These are phyloP conservation scores for Ascochyta viciae-villosae DNA, from an alignment of 2,329 filamentous ascomycete genomes.

Conservation along the genomic window DNA sequence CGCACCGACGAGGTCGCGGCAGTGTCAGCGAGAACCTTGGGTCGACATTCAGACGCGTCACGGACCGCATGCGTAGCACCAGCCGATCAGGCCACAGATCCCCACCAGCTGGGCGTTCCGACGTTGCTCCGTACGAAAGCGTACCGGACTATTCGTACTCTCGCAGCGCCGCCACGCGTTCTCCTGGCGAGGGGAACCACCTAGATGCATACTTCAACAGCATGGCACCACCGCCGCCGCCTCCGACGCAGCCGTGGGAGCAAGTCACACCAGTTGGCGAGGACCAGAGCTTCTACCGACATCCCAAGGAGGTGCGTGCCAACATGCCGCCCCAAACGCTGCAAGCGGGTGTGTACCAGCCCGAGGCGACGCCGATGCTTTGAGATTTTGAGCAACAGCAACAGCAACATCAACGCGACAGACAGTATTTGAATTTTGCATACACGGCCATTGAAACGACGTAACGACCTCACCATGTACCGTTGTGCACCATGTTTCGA, in stretches of 20 bases:
- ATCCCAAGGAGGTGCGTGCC: slow-evolving; percentile 57
- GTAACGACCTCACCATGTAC: slow-evolving; percentile 35
- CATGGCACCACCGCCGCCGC: slow-evolving; percentile 47
- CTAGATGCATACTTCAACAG: slow-evolving; percentile 39
- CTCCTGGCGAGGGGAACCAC: slow-evolving; percentile 37
- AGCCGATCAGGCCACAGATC: slow-evolving; percentile 61
- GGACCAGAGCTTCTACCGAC: slow-evolving; percentile 42
- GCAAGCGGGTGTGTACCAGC: slow-evolving; percentile 52
- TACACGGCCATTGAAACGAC: slow-evolving; percentile 34
- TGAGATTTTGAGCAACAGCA: slow-evolving; percentile 19
- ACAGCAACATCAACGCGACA: too few relatives aligned
- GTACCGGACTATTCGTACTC: slow-evolving; percentile 46
- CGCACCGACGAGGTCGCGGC: slow-evolving; percentile 61
- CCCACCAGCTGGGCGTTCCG: slow-evolving; percentile 46
- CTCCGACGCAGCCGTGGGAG: slow-evolving; percentile 47
- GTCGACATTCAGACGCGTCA: slow-evolving; percentile 56
- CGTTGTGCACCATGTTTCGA: slow-evolving; percentile 31
- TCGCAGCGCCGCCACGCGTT: slow-evolving; percentile 33
- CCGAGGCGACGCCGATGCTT: slow-evolving; percentile 46
- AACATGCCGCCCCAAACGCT: slow-evolving; percentile 58
- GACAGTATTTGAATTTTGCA: neutral
- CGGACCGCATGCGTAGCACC: slow-evolving; percentile 66
- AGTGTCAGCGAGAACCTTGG: slow-evolving; percentile 66
- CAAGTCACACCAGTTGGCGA: slow-evolving; percentile 49
- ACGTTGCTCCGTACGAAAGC: slow-evolving; percentile 54